Evolutionary conservation across 2,329 filamentous ascomycete species (phyloP).

Genomic region (Cylindrodendrum hubeiense): DNA sequence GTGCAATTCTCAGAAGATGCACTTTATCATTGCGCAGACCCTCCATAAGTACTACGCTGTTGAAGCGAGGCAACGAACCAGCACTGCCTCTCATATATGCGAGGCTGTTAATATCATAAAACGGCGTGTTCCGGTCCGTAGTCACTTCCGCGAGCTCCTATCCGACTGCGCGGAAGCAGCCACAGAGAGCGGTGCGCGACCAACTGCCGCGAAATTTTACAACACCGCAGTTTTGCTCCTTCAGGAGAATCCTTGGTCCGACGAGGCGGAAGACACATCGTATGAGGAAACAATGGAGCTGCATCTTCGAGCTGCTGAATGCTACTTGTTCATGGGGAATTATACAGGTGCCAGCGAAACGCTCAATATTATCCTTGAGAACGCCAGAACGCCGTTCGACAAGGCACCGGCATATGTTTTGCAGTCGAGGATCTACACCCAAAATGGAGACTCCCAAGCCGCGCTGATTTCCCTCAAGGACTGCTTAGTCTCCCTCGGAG

Average conservation of each 20-base stretch:
- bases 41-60: constrained; percentile 78
- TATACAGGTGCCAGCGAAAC: constrained; percentile 75
- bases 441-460: constrained; percentile 76
- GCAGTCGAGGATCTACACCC: constrained; percentile 81
- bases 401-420: constrained; percentile 88
- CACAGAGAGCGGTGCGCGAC: constrained; percentile 84
- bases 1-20: constrained; percentile 82
- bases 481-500: constrained; percentile 77
- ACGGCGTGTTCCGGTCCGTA: constrained; percentile 68
- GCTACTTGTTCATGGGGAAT: constrained; percentile 83
- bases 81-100: constrained; percentile 84
- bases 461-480: constrained; percentile 79
- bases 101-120: constrained; percentile 82
- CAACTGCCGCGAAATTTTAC: constrained; percentile 87
- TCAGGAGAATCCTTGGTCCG: constrained; percentile 83
- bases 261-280: constrained; percentile 76
- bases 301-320: constrained; percentile 84
- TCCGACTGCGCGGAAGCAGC: constrained; percentile 84
- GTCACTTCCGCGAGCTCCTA: constrained; percentile 79
- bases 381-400: constrained; percentile 79
- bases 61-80: constrained; percentile 75
- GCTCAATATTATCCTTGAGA: constrained; percentile 76
- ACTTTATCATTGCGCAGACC: constrained; percentile 87
- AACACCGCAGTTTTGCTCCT: constrained; percentile 81
- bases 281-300: constrained; percentile 90